Evolutionary conservation across 805 yeast species (phyloP).

Genomic region (Lipomyces orientalis): DNA sequence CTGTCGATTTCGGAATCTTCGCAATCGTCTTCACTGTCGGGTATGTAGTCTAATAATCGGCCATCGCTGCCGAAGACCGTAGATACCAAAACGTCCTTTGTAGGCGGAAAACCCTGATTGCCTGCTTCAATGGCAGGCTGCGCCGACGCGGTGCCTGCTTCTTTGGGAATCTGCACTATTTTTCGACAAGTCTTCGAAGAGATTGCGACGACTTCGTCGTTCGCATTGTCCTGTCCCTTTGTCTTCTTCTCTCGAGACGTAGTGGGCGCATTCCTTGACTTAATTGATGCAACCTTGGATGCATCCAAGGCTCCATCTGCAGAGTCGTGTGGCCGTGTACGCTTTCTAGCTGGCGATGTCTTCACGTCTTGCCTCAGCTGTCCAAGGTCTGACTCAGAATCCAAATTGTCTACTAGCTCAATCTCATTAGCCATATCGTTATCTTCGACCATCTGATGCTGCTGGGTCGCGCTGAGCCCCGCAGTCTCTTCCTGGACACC

Average conservation of each 20-base stretch:
- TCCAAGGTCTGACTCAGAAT: background rate
- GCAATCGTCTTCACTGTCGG: background rate
- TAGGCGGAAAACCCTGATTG: conserved; percentile 1
- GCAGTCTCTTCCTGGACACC: conserved; percentile 5
- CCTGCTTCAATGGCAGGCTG: background rate
- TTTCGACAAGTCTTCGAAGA: background rate
- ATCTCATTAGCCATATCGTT: conserved; percentile 1
- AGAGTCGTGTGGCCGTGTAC: background rate
- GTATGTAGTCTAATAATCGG: background rate
- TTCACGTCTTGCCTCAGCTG: background rate
- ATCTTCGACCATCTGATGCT: conserved; percentile 6
- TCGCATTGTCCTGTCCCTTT: background rate
- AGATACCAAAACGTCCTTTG: background rate
- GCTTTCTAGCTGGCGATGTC: background rate
- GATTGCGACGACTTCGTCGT: background rate
- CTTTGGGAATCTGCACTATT: background rate
- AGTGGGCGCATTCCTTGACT: background rate
- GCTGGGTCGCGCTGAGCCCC: conserved; percentile 9
- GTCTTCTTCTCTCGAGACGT: background rate
- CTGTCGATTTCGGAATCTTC: background rate
- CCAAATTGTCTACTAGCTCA: background rate
- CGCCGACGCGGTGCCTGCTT: background rate
- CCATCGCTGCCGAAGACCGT: background rate
- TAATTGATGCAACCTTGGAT: background rate
- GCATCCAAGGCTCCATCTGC: background rate